phyloP scores from a whole-genome alignment of 75 land plant species.

The Pinus taeda region DNA sequence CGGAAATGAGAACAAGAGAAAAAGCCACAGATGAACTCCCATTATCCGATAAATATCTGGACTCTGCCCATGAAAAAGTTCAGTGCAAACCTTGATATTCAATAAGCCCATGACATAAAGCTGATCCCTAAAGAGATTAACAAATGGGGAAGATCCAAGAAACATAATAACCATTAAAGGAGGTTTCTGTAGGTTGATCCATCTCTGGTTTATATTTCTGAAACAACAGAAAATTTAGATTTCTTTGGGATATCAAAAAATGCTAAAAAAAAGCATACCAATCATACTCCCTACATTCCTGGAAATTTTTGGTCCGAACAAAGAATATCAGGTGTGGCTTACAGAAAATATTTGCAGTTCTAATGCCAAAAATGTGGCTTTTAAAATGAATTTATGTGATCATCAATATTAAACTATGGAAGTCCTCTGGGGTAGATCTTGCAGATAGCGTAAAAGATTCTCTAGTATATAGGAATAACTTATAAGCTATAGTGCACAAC shows the following conservation, averaged over 20 bases:
- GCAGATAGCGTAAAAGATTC: background rate
- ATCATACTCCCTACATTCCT: background rate
- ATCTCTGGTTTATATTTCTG: background rate
- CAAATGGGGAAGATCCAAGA: background rate
- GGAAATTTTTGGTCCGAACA: background rate
- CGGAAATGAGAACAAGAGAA: too few species aligned
- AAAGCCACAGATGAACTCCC: background rate
- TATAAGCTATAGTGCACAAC: background rate
- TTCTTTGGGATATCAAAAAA: background rate
- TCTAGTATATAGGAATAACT: background rate
- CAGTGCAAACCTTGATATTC: background rate
- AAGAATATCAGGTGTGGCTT: background rate
- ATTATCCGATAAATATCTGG: background rate
- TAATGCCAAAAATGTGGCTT: too few species aligned
- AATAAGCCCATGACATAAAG: background rate
- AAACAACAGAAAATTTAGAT: background rate
- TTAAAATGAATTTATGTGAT: too few species aligned
- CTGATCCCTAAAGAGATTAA: background rate
- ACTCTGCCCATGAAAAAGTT: background rate
- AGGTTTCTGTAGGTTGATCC: background rate
- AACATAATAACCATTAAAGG: too few species aligned
- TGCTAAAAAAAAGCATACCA: background rate
- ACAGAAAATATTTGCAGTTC: background rate
- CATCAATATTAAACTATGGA: background rate
- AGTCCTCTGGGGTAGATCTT: background rate